A percentile compares a stretch with the other conserved stretches of the same genome.
Evolutionary conservation across 805 yeast species (phyloP).

Genomic region (Ogataea methanolica): DNA sequence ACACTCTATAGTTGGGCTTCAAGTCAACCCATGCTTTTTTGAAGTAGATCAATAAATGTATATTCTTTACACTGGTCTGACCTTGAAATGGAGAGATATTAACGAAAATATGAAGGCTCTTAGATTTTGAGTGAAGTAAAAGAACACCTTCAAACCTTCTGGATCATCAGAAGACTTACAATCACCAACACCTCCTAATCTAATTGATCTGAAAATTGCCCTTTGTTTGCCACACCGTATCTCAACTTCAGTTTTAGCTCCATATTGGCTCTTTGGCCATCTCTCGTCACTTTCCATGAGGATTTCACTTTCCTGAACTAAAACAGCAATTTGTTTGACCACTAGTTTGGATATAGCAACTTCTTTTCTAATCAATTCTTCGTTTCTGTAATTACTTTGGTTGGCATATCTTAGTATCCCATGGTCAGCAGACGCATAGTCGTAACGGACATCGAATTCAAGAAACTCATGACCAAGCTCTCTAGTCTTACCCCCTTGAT

Average conservation of each 20-base stretch:
- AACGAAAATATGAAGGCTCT: constrained; percentile 40
- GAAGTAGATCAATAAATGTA: no score
- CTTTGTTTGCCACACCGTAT: constrained; percentile 32
- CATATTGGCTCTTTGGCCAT: constrained; percentile 38
- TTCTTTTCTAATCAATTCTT: constrained; percentile 36
- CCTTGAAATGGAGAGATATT: constrained; percentile 38
- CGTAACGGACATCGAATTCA: constrained; percentile 21
- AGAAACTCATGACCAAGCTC: constrained; percentile 42
- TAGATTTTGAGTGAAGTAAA: constrained; percentile 39
- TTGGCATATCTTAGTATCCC: constrained; percentile 35
- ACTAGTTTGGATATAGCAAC: constrained; percentile 32
- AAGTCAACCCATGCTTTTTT: neutral
- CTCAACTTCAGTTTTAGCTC: constrained; percentile 40
- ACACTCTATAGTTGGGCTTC: neutral
- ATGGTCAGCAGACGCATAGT: constrained; percentile 3
- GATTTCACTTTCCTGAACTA: constrained; percentile 36
- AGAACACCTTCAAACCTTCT: constrained; percentile 40
- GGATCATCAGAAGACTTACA: constrained; percentile 37
- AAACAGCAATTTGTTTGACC: constrained; percentile 30
- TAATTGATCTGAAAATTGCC: constrained; percentile 33
- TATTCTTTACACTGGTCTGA: constrained; percentile 16
- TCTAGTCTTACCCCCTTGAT: constrained; percentile 28
- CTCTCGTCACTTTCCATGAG: constrained; percentile 33
- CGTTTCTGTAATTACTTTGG: constrained; percentile 41
- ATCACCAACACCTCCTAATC: constrained; percentile 36